Percentiles rank a stretch among this genome's conserved stretches.
Evolutionary conservation across 805 yeast genomes (phyloP).

Genomic region (Starmera pachycereana): DNA sequence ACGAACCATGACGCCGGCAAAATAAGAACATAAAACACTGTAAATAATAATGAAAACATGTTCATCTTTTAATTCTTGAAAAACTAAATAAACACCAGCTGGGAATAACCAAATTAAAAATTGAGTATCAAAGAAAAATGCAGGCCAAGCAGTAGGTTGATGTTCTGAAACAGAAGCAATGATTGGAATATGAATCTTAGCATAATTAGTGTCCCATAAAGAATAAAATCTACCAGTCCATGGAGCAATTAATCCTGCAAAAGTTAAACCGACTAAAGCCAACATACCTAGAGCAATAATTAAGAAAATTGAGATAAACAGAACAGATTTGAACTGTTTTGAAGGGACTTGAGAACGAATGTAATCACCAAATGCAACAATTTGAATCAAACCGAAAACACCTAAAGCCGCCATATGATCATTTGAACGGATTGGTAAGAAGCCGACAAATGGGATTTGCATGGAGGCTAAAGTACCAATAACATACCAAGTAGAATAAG

Average conservation of each 20-base stretch:
- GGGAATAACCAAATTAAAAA: conserved; percentile 97
- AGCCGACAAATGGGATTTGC: conserved; percentile 99
- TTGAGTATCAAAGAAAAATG: conserved; percentile 90
- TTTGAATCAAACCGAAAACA: conserved; percentile 88
- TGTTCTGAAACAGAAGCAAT: conserved; percentile 98
- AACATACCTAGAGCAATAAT: conserved; percentile 54
- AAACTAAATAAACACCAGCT: conserved; percentile 85
- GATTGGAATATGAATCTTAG: conserved; percentile 95
- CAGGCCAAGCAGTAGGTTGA: conserved; percentile 99
- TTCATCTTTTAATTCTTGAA: conserved; percentile 84
- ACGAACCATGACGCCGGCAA: conserved; percentile 99
- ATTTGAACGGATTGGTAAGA: conserved; percentile 90
- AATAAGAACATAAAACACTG: conserved; percentile 88
- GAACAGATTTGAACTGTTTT: conserved; percentile 60
- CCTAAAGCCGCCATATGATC: conserved; percentile 99
- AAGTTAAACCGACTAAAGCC: conserved; percentile 72
- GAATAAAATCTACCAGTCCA: conserved; percentile 99
- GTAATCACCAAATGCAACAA: conserved; percentile 79
- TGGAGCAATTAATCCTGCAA: conserved; percentile 91
- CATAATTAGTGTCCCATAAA: conserved; percentile 95
- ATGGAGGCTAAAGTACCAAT: conserved; percentile 96
- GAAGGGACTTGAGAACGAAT: conserved; percentile 65
- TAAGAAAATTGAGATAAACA: conserved; percentile 46
- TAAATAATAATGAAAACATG: conserved; percentile 89
- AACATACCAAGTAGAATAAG: conserved; percentile 95